Evolutionary conservation across 2,329 filamentous ascomycete genomes (phyloP).

Genomic region (Xylaria sp.): DNA sequence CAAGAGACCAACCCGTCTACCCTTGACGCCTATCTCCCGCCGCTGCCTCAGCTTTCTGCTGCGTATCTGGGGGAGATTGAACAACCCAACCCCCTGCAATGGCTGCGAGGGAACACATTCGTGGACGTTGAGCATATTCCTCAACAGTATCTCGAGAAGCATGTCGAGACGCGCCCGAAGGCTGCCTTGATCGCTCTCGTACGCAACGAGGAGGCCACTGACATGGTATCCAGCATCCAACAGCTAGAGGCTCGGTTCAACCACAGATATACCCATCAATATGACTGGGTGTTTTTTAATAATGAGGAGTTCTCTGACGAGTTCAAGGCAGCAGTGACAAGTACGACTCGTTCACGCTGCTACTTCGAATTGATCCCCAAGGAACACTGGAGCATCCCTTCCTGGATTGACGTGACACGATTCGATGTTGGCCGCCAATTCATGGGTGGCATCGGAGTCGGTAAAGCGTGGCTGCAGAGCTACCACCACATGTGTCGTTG

Average conservation of each 20-base stretch:
- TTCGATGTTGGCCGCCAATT: conserved; percentile 66
- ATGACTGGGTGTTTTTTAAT: conserved; percentile 90
- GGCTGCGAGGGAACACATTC: conserved; percentile 35
- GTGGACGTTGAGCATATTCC: conserved; percentile 22
- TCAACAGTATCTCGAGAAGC: conserved; percentile 15
- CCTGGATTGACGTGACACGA: conserved; percentile 70
- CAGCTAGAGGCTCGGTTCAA: conserved; percentile 82
- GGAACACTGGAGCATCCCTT: conserved; percentile 75
- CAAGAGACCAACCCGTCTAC: conserved; percentile 11
- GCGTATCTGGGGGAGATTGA: conserved; percentile 6
- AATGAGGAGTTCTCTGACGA: conserved; percentile 75
- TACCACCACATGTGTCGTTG: conserved; percentile 81
- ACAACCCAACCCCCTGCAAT: conserved; percentile 25
- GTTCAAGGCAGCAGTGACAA: conserved; percentile 71
- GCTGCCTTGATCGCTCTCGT: conserved; percentile 66
- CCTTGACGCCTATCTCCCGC: conserved; percentile 33
- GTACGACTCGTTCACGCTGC: conserved; percentile 70
- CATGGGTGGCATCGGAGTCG: conserved; percentile 65
- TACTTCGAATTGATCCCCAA: conserved; percentile 73
- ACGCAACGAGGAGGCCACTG: conserved; percentile 69
- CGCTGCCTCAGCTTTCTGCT: conserved; percentile 25
- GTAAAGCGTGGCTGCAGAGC: conserved; percentile 66
- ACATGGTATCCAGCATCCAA: conserved; percentile 69
- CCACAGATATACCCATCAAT: conserved; percentile 68
- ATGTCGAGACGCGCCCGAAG: conserved; percentile 37